Percentiles rank a stretch among this genome's conserved stretches.
Conservation (phyloP, 2,329 filamentous ascomycete species). For the Didymella glomerata region DNA sequence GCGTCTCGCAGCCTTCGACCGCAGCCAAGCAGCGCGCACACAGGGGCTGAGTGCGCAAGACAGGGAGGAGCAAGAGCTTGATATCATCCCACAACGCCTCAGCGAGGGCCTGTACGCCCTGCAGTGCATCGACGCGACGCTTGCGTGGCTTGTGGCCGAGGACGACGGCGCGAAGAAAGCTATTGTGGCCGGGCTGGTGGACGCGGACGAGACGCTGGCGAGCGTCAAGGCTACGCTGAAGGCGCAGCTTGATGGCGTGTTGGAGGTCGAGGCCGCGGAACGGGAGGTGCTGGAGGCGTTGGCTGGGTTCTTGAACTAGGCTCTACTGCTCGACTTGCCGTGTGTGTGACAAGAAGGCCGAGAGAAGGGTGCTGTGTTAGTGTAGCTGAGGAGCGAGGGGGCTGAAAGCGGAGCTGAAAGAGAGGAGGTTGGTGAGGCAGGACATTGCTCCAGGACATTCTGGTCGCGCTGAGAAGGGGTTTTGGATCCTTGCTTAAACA, state of each 20-base stretch:
- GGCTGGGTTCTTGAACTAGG: constrained; percentile 42
- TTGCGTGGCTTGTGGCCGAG: constrained; percentile 93
- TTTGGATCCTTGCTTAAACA: no score
- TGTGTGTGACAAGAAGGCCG: no score
- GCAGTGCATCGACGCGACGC: constrained; percentile 81
- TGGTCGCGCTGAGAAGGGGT: no score
- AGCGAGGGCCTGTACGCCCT: constrained; percentile 86
- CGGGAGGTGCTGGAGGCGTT: constrained; percentile 74
- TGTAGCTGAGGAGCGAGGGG: no score
- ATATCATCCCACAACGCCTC: constrained; percentile 77
- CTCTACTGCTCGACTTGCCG: no score
- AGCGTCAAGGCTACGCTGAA: constrained; percentile 73
- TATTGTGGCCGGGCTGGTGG: constrained; percentile 70
- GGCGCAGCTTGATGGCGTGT: constrained; percentile 69
- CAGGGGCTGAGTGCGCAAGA: constrained; percentile 65
- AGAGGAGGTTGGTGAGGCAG: no score
- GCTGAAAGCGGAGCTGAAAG: no score
- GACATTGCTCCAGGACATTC: no score
- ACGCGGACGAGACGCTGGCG: constrained; percentile 71
- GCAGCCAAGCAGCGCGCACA: constrained; percentile 64
- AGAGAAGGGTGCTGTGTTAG: no score
- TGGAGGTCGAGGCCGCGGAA: constrained; percentile 61
- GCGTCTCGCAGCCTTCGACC: constrained; percentile 69
- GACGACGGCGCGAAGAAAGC: constrained; percentile 76
- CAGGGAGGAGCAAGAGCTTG: constrained; percentile 68